A percentile compares a stretch with the other conserved stretches of the same genome.
Conservation (phyloP, 108 stramenopile species). For the Nitzschia sp. region DNA sequence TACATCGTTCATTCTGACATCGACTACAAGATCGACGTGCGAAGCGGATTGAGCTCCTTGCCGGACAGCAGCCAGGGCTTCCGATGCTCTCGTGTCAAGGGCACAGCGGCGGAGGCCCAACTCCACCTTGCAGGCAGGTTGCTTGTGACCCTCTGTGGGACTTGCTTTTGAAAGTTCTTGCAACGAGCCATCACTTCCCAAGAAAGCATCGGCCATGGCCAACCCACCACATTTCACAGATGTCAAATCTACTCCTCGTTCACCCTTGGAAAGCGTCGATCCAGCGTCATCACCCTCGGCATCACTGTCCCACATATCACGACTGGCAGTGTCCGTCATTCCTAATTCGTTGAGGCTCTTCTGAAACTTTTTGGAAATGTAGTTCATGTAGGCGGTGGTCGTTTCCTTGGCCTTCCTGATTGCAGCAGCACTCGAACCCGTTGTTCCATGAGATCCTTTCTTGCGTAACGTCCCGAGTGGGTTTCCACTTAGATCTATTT, state of each 20-base stretch:
- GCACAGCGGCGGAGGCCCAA: slow-evolving; percentile 65
- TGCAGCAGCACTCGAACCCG: slow-evolving; percentile 59
- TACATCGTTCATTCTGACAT: slow-evolving; percentile 67
- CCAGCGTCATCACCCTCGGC: slow-evolving; percentile 66
- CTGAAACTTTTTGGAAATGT: slow-evolving; percentile 56
- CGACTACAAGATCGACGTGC: slow-evolving; percentile 42
- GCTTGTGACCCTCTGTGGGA: not conserved
- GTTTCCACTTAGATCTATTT: slow-evolving; percentile 79
- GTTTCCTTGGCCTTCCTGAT: slow-evolving; percentile 73
- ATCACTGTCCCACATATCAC: slow-evolving; percentile 51
- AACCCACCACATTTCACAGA: slow-evolving; percentile 63
- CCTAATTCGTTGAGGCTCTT: slow-evolving; percentile 63
- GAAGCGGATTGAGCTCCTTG: slow-evolving; percentile 15
- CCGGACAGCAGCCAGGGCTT: slow-evolving; percentile 70
- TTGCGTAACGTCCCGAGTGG: slow-evolving; percentile 60
- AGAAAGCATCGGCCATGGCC: slow-evolving; percentile 50
- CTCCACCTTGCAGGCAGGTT: not conserved
- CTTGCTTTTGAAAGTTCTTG: not conserved
- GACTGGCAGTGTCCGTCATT: slow-evolving; percentile 33
- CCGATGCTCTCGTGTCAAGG: slow-evolving; percentile 67
- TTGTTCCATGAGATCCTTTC: slow-evolving; percentile 49
- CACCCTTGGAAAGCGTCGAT: slow-evolving; percentile 36
- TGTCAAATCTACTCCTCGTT: slow-evolving; percentile 30
- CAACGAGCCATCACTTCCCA: slow-evolving; percentile 4
- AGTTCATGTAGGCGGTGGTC: slow-evolving; percentile 62